Conservation (phyloP, 305 asterid species). For the Galium porrigens region DNA sequence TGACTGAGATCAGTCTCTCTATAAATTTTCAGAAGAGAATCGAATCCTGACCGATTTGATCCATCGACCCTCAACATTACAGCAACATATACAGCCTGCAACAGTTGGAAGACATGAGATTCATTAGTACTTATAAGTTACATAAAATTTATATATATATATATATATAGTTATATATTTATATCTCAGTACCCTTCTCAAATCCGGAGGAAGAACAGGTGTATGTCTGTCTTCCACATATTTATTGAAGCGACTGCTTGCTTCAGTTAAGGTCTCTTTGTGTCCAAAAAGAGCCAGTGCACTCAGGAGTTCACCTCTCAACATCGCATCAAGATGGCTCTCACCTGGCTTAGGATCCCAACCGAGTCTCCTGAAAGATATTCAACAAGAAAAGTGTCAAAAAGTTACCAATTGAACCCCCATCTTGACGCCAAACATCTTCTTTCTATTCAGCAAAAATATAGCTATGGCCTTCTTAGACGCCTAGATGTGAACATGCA, state of each 20-base stretch:
- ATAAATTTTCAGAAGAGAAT: slow-evolving; percentile 58
- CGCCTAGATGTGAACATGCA: neutral
- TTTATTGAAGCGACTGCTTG: slow-evolving; percentile 54
- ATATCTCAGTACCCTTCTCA: slow-evolving; percentile 51
- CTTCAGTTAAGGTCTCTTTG: slow-evolving; percentile 58
- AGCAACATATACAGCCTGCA: slow-evolving; percentile 81
- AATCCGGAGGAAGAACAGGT: slow-evolving; percentile 71
- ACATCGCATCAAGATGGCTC: slow-evolving; percentile 88
- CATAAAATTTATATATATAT: neutral
- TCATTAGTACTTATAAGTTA: neutral
- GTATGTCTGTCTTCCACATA: slow-evolving; percentile 63
- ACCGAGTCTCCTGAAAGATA: slow-evolving; percentile 68
- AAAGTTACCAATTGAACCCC: neutral
- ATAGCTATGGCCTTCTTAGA: neutral
- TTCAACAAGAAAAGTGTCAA: slow-evolving; percentile 6
- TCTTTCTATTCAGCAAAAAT: neutral
- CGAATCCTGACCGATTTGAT: slow-evolving; percentile 67
- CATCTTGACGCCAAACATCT: neutral
- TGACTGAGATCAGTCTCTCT: slow-evolving; percentile 92
- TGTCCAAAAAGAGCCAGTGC: slow-evolving; percentile 68
- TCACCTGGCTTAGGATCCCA: slow-evolving; percentile 95
- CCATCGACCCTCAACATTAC: slow-evolving; percentile 42
- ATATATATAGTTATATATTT: neutral
- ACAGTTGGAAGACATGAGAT: slow-evolving; percentile 18
- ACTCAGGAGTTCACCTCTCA: slow-evolving; percentile 75